Base-by-base conservation (phyloP, 2,329 filamentous ascomycete species). In the Clonostachys rhizophaga region DNA sequence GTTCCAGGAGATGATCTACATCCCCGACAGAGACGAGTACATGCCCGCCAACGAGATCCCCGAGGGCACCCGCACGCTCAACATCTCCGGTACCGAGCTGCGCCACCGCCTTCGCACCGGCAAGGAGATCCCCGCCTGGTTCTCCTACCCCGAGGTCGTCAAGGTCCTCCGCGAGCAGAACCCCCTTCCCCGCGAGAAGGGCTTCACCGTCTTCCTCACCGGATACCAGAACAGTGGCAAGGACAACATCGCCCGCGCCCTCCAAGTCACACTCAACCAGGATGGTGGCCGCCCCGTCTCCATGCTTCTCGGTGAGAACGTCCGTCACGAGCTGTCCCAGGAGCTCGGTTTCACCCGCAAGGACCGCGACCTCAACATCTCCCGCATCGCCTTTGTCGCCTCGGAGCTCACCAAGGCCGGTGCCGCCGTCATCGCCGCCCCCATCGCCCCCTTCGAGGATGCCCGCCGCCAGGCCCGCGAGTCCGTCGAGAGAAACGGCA, bases 1-100 rank as follows among this genome's bases (percentile, higher is more conserved):
- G 57, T 99, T 99, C 86, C 92, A 97, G 78, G 91, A 95, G 83
- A 96, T 99, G 86, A 97, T 95, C 54, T 99, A 97, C 75, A 86
- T 97, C 50, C 94, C 94, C 57, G 94, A 97, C 72, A 86, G 83
- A 64, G 94, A 99, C 69, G 94, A 97, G 79, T 99, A 99, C 79
- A 84, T 83, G 60, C 94, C 94, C 48, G 83, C 91, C 69, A 89
- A 99, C 72, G 82, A 96, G 75, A 92, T 99, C 52, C 76, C 86
- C 59, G 75, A 84, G 62, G 91, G 89, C 55, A 79, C 87, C 62
- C 89, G 89, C 69, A 97, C 92, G 45, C 81, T 90, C 56, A 89
- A 92, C 75, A 92, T 92, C 68, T 91, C 86, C 36, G 86, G 86
- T 51, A 91, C 87, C 51, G 94, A 99, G 77, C 89, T 99, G 62